Evolutionary conservation across 2,329 filamentous ascomycete genomes (phyloP).

Genomic region (Madurella fahalii): DNA sequence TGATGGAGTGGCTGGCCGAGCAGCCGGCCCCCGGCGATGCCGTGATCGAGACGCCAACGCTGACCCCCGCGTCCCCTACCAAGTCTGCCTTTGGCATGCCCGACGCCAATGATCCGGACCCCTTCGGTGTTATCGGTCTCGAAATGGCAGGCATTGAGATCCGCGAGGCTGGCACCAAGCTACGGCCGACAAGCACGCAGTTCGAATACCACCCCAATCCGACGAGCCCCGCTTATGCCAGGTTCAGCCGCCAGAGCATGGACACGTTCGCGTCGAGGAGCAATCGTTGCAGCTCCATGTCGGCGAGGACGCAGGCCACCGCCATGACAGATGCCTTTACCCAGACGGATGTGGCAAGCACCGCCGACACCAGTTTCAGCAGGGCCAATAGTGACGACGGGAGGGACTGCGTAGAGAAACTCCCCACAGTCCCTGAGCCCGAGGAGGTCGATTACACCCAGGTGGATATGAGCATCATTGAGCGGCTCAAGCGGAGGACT

Average conservation of each 20-base stretch:
- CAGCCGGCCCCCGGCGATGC: conserved; percentile 75
- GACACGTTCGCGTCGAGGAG: conserved; percentile 60
- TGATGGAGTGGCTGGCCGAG: conserved; percentile 60
- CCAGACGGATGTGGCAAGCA: conserved; percentile 56
- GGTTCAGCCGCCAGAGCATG: conserved; percentile 61
- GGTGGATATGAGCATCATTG: conserved; percentile 50
- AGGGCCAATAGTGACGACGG: conserved; percentile 52
- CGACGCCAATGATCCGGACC: conserved; percentile 77
- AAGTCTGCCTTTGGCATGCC: conserved; percentile 69
- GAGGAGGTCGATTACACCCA: conserved; percentile 58
- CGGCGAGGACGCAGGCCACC: conserved; percentile 63
- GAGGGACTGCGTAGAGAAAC: conserved; percentile 39
- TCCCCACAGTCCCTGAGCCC: conserved; percentile 38
- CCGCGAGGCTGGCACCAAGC: conserved; percentile 76
- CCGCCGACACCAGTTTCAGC: conserved; percentile 52
- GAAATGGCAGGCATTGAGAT: conserved; percentile 88
- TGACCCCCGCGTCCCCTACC: conserved; percentile 33
- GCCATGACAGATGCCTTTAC: conserved; percentile 67
- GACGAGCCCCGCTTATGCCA: conserved; percentile 64
- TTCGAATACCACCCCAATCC: conserved; percentile 80
- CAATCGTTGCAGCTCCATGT: conserved; percentile 72
- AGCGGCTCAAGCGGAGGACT: conserved; percentile 38
- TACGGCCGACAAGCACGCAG: conserved; percentile 69
- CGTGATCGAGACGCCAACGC: conserved; percentile 45
- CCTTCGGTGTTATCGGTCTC: conserved; percentile 85